Evolutionary conservation across 2,329 filamentous ascomycete species (phyloP), one percentile per base, ranked within the genome.

Genomic region (Graphiopsis chlorocephala): DNA sequence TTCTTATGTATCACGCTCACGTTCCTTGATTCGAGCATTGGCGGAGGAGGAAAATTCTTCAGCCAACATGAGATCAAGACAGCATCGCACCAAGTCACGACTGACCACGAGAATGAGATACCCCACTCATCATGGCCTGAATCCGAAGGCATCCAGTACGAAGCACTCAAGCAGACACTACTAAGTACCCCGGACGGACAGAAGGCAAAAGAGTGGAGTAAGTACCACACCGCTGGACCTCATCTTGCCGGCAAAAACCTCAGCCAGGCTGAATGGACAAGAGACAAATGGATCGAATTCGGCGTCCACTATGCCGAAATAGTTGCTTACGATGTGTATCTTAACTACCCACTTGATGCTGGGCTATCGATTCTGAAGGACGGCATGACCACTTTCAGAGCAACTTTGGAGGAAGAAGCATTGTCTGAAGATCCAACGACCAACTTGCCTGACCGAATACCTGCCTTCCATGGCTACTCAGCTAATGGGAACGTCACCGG

Each of bases 381-480:
- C 45, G 75, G 74, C 28, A 60, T 76, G 64, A 73, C 76, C 11
- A 66, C 67, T 4, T 78, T 72, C 60, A 69, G 74, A 63, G 94
- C 93, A 0, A 88, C 86, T 1, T 79, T 98, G 47, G 87, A 91
- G 70, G 95, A 99, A 77, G 92, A 96, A 73, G 84, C 94, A 1
- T 80, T 98, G 5, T 84, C 92, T 0, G 89, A 96, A 61, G 95
- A 99, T 75, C 85, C 88, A 3, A 96, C 93, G 0, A 92, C 88
- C 20, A 85, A 87, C 26, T 81, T 92, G 52, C 78, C 85, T 10
- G 85, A 93, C 72, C 84, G 92, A 31, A 85, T 98, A 26, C 92
- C 94, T 1, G 94, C 90, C 0, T 98, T 98, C 80, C 94, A 98
- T 74, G 95, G 94, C 61, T 98, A 97, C 77, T 96, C 92, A 4